Percentiles rank a stretch among this genome's conserved stretches.
These are phyloP conservation scores for Pythium phragmiticola DNA, from an alignment of 352 stramenopile species.

Conservation along the genomic window DNA sequence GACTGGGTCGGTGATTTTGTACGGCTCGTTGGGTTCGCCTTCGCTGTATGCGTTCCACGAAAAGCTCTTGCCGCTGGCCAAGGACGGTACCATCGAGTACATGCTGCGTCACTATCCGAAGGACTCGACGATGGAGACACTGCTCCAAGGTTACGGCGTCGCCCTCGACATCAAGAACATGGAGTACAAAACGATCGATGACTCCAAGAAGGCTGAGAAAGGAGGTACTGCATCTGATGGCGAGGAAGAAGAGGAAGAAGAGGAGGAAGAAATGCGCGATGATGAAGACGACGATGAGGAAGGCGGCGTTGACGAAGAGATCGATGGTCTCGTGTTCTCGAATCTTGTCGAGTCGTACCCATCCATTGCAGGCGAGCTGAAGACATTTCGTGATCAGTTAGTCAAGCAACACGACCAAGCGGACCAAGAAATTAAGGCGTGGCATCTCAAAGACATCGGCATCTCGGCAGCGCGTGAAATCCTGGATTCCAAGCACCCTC, in stretches of 20 bases:
- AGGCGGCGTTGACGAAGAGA: conserved; percentile 49
- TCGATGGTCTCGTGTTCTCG: conserved; percentile 67
- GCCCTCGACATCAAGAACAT: conserved; percentile 96
- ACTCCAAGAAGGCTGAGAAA: conserved; percentile 64
- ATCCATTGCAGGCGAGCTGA: conserved; percentile 46
- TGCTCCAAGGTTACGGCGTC: conserved; percentile 91
- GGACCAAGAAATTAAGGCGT: conserved; percentile 63
- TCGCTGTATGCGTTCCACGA: conserved; percentile 73
- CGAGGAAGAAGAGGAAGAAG: conserved; percentile 40
- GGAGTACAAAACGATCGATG: conserved; percentile 96
- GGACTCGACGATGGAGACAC: conserved; percentile 64
- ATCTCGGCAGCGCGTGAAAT: conserved; percentile 77
- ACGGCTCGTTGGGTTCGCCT: conserved; percentile 70
- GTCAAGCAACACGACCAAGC: conserved; percentile 45
- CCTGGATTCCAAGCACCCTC: conserved; percentile 65
- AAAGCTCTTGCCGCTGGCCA: conserved; percentile 54
- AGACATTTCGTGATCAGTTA: conserved; percentile 52
- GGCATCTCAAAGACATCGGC: conserved; percentile 89
- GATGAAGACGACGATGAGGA: conserved; percentile 41
- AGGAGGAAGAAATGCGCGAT: conserved; percentile 30
- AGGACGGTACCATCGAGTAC: conserved; percentile 67
- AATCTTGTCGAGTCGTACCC: conserved; percentile 42
- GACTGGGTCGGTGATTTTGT: conserved; percentile 70
- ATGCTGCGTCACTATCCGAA: conserved; percentile 80
- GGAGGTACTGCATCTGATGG: conserved; percentile 11